Evolutionary conservation across 306 rosid genomes (phyloP).

Genomic region (Citrullus amarus): DNA sequence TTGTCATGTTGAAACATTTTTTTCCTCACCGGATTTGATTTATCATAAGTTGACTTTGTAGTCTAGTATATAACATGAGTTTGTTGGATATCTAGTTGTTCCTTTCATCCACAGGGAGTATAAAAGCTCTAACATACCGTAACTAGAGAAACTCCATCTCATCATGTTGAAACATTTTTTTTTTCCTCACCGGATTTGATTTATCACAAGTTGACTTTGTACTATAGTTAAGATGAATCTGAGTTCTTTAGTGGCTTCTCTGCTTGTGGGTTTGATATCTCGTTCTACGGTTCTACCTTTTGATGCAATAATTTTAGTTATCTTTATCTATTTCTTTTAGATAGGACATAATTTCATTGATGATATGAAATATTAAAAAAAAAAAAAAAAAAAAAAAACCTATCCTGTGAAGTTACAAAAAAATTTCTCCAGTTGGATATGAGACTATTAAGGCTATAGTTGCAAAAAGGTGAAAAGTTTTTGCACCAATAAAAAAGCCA

Average conservation of each 20-base stretch:
- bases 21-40: too few relatives aligned
- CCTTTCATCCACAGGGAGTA: not conserved
- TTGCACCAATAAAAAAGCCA: not conserved
- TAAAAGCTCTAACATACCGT: not conserved
- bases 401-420: not conserved
- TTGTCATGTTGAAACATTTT: not conserved
- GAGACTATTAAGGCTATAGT: not conserved
- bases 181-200: not conserved
- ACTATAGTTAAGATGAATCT: not conserved
- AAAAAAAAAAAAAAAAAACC: not conserved
- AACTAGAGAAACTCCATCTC: not conserved
- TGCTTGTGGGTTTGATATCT: not conserved
- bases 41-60: too few relatives aligned
- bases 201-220: not conserved
- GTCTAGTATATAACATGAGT: too few relatives aligned
- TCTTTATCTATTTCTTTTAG: not conserved
- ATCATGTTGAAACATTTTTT: not conserved
- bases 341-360: not conserved
- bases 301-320: not conserved
- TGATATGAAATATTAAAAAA: not conserved
- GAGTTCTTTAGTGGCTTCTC: not conserved
- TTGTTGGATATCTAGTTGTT: not conserved
- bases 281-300: not conserved
- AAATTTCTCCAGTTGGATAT: not conserved
- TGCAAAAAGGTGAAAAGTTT: not conserved